Evolutionary conservation across 2,329 filamentous ascomycete genomes (phyloP).

Genomic region (Zasmidium angulare): DNA sequence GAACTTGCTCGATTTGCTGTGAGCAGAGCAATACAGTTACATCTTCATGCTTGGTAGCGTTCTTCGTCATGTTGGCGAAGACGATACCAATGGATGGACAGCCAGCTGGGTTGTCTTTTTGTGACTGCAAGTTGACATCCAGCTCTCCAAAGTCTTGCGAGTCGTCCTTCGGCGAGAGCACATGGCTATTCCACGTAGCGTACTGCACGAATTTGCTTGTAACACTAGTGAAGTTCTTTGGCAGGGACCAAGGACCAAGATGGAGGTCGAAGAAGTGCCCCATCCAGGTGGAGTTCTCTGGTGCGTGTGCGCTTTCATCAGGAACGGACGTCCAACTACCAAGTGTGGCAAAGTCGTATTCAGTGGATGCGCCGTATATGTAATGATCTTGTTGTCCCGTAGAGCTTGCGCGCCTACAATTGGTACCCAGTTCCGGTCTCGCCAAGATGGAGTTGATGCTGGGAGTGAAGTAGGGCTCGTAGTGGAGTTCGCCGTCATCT

Average conservation of each 20-base stretch:
- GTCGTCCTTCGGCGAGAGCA: not conserved
- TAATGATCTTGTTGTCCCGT: not conserved
- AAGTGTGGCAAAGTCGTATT: not conserved
- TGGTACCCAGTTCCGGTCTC: not conserved
- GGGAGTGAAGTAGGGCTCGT: not conserved
- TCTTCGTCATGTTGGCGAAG: not conserved
- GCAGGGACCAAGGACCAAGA: not conserved
- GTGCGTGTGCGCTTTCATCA: not conserved
- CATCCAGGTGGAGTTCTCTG: not conserved
- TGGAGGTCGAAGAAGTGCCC: slow-evolving; percentile 6
- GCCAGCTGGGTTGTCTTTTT: slow-evolving; percentile 1
- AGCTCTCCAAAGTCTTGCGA: not conserved
- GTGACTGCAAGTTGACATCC: not conserved
- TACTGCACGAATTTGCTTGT: not conserved
- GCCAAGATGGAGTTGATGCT: not conserved
- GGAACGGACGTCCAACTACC: not conserved
- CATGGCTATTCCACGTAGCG: not conserved
- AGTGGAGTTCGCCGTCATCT: not conserved
- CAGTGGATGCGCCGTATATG: not conserved
- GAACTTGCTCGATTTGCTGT: slow-evolving; percentile 1
- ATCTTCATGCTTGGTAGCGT: not conserved
- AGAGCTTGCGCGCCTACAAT: not conserved
- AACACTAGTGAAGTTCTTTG: not conserved
- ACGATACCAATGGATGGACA: slow-evolving; percentile 4
- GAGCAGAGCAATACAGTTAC: slow-evolving; percentile 4